Evolutionary conservation across 352 stramenopile species (phyloP), one percentile per base, ranked within the genome.

Genomic region (Pythium scleroteichum): DNA sequence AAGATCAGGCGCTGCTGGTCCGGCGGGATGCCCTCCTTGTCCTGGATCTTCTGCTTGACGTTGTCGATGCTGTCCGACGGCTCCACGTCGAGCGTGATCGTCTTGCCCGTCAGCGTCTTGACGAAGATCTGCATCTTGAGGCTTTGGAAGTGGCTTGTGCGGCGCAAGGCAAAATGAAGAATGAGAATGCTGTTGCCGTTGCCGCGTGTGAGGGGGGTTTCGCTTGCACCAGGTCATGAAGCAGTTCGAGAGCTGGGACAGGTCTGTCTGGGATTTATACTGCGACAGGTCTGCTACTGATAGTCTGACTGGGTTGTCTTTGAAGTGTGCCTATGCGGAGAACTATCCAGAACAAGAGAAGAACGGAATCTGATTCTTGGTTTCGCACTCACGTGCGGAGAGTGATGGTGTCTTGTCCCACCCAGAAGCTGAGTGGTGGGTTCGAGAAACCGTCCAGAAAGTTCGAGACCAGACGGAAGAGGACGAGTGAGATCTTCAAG

Each of bases 1-100:
- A 98, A 98, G 66, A 99, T 99, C 52, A 98, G 79, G 47, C 94
- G 80, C 74, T 99, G 94, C 78, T 98, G 92, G 65, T 98, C 95
- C 23, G 90, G 79, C 46, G 93, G 95, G 48, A 98, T 98, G 44
- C 92, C 94, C 73, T 97, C 90, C 73, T 89, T 98, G 71, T 97
- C 89, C 57, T 95, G 74, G 63, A 98, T 97, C 76, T 97, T 98
- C 32, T 89, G 85, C 87, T 99, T 99, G 42, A 99, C 96, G 71
- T 98, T 96, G 75, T 98, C 53, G 54, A 98, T 97, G 16, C 81
- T 92, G 81, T 98, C 90, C 24, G 85, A 89, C 49, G 94, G 86
- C 70, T 97, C 92, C 7, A 97, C 85, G 69, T 98, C 90, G 27
- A 97, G 82, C 22, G 83, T 95, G 54, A 98, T 91, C 5, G 89